phyloP scores from a whole-genome alignment of 202 grass and related monocot species.

The Digitaria exilis region DNA sequence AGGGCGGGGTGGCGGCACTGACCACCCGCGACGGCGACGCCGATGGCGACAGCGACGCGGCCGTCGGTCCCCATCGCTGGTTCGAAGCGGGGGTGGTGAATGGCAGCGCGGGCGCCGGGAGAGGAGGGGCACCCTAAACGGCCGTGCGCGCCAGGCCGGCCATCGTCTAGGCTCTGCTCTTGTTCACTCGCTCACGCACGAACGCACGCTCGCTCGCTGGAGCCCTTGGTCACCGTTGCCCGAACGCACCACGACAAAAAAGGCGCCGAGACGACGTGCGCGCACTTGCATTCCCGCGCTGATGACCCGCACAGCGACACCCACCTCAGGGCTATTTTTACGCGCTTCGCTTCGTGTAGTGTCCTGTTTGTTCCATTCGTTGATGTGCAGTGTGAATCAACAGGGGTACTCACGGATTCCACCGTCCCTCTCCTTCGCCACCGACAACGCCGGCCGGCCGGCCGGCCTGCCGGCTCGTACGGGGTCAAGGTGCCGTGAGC shows the following conservation, averaged over 20 bases:
- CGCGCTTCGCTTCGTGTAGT: background rate
- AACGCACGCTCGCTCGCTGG: no score
- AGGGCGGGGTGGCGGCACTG: background rate
- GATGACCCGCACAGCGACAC: background rate
- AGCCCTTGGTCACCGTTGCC: background rate
- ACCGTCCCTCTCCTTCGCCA: constrained; percentile 4
- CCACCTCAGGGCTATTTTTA: background rate
- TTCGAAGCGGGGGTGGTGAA: no score
- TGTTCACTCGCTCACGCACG: background rate
- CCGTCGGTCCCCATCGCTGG: constrained; percentile 26
- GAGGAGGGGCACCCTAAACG: background rate
- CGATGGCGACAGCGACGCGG: constrained; percentile 27
- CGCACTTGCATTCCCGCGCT: background rate
- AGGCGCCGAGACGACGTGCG: background rate
- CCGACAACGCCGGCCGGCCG: constrained; percentile 30
- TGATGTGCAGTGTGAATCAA: background rate
- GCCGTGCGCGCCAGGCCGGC: constrained; percentile 31
- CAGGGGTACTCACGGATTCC: background rate
- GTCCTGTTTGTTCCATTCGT: background rate
- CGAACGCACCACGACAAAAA: background rate
- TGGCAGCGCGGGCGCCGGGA: no score
- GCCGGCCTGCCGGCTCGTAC: no score
- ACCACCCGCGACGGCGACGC: background rate
- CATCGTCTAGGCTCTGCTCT: background rate
- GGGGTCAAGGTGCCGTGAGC: constrained; percentile 1